Evolutionary conservation across 2,329 filamentous ascomycete species (phyloP).

Genomic region (Monosporascus sp.): DNA sequence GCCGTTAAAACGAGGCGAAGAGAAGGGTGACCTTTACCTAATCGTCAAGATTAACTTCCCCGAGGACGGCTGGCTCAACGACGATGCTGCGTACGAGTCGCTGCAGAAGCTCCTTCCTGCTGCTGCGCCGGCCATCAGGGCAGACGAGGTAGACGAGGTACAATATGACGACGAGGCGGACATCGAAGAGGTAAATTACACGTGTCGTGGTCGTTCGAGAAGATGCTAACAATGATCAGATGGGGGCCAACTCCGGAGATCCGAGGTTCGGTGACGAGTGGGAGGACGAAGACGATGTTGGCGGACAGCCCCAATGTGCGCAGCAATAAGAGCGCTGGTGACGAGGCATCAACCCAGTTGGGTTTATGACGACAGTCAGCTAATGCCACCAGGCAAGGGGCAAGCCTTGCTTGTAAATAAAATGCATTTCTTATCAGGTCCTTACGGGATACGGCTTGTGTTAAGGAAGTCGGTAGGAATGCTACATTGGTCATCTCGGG

Average conservation of each 20-base stretch:
- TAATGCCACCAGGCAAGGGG: too few species aligned
- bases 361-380: not conserved
- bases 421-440: too few species aligned
- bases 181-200: constrained; percentile 63
- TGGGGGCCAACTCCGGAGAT: constrained; percentile 67
- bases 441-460: too few species aligned
- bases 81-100: constrained; percentile 63
- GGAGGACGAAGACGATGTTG: constrained; percentile 67
- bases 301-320: constrained; percentile 63
- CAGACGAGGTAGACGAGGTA: constrained; percentile 79
- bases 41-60: constrained; percentile 85
- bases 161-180: constrained; percentile 78
- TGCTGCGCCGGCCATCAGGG: constrained; percentile 53
- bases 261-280: constrained; percentile 60
- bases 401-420: too few species aligned
- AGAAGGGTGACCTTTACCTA: constrained; percentile 81
- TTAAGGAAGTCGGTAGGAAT: too few species aligned
- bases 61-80: constrained; percentile 73
- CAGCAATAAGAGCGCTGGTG: constrained; percentile 52
- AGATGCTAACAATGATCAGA: constrained; percentile 38
- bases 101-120: constrained; percentile 72
- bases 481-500: too few species aligned
- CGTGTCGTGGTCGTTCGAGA: not conserved
- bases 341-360: constrained; percentile 21
- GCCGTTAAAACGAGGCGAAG: constrained; percentile 82